These are phyloP conservation scores for Neurospora cerealis DNA, from an alignment of 495 filamentous ascomycete genomes.

Conservation along the genomic window DNA sequence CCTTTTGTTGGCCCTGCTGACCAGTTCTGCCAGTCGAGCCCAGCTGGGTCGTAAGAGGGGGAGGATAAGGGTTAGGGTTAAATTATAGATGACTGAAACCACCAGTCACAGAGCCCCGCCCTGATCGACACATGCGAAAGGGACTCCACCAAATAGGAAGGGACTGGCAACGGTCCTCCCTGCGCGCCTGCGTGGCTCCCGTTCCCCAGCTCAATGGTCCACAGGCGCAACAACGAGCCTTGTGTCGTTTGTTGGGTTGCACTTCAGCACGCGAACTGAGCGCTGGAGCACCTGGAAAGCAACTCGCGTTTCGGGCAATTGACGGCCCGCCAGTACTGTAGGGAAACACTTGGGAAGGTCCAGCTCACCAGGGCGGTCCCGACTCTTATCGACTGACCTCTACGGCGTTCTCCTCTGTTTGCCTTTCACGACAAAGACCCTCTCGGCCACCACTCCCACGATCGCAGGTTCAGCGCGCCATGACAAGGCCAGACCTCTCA, in stretches of 20 bases:
- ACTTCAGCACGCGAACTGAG: background rate
- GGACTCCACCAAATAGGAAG: background rate
- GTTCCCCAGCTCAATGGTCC: background rate
- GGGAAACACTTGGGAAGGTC: background rate
- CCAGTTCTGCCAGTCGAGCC: too few relatives aligned
- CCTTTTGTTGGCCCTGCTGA: background rate
- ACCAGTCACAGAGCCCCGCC: background rate
- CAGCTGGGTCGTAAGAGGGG: background rate
- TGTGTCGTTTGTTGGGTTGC: background rate
- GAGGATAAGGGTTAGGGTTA: background rate
- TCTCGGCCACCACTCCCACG: background rate
- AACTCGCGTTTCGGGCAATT: constrained; percentile 3
- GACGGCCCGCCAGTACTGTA: constrained; percentile 6
- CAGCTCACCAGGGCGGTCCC: background rate
- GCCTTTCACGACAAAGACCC: background rate
- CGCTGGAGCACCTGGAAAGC: background rate
- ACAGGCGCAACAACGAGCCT: background rate
- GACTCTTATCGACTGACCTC: background rate
- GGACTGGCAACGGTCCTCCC: background rate
- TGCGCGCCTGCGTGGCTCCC: background rate
- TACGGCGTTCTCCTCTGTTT: background rate
- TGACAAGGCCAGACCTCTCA: background rate
- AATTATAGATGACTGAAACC: background rate
- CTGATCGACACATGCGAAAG: background rate
- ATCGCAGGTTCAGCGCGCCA: background rate